A percentile compares a stretch with the other conserved stretches of the same genome.
These are phyloP conservation scores for Vitis hybrid DNA, from an alignment of 177 flowering plant species.

Conservation along the genomic window DNA sequence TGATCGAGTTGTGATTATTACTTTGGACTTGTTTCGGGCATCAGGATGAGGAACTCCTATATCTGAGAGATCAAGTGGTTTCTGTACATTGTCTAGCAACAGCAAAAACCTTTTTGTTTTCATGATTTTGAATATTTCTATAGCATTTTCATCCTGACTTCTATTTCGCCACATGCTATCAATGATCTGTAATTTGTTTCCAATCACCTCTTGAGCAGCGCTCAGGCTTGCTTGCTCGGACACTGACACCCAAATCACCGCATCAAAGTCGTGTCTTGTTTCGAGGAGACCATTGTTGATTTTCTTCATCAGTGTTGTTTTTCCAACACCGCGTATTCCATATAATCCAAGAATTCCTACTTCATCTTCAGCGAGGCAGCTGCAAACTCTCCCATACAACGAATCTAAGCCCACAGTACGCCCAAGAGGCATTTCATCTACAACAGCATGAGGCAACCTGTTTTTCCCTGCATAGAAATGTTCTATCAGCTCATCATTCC, in stretches of 20 bases:
- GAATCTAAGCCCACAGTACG: no score
- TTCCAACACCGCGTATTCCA: no score
- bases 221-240: background rate
- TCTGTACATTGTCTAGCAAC: slow-evolving; percentile 27
- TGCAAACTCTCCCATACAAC: no score
- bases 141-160: background rate
- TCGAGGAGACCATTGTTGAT: no score
- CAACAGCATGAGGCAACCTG: no score
- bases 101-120: slow-evolving; percentile 14
- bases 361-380: no score
- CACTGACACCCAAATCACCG: no score
- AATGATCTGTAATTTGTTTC: background rate
- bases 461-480: background rate
- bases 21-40: slow-evolving; percentile 6
- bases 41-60: slow-evolving; percentile 14
- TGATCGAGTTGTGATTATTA: slow-evolving; percentile 18
- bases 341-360: no score
- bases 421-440: no score
- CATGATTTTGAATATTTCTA: background rate
- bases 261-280: no score
- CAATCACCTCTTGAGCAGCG: slow-evolving; percentile 9
- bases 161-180: background rate
- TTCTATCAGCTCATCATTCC: background rate
- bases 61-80: background rate
- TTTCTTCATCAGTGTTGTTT: no score